A percentile compares a stretch with the other conserved stretches of the same genome.
phyloP scores from a whole-genome alignment of 2,329 filamentous ascomycete species.

The Pseudogymnoascus sp. region DNA sequence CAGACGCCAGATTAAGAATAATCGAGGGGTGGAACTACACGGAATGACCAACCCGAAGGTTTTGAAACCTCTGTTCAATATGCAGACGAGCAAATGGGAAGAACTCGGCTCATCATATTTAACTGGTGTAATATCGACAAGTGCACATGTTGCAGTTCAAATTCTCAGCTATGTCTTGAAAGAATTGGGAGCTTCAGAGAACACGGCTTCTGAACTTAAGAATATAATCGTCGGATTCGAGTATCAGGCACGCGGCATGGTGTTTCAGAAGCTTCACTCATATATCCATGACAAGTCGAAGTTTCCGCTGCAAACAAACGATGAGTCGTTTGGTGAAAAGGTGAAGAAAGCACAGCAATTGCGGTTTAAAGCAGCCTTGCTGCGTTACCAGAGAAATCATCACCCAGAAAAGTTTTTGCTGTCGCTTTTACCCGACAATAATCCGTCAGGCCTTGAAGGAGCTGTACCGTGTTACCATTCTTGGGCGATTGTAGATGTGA shows the following conservation, averaged over 20 bases:
- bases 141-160: conserved; percentile 16
- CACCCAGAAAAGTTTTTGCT: neutral
- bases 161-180: conserved; percentile 20
- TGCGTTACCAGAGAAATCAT: neutral
- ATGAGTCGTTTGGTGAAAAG: conserved; percentile 14
- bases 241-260: neutral
- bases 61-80: conserved; percentile 26
- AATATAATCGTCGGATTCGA: conserved; percentile 10
- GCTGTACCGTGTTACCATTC: too few species aligned
- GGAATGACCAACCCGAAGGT: conserved; percentile 30
- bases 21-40: conserved; percentile 28
- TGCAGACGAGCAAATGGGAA: conserved; percentile 30
- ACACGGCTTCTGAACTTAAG: conserved; percentile 10
- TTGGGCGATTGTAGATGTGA: too few species aligned
- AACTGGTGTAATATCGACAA: conserved; percentile 14
- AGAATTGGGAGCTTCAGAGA: neutral
- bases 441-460: neutral
- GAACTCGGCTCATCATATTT: conserved; percentile 25
- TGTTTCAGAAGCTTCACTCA: neutral
- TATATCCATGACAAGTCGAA: conserved; percentile 12
- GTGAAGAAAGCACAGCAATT: conserved; percentile 12
- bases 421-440: neutral
- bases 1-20: conserved; percentile 21
- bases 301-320: conserved; percentile 16
- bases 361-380: neutral